These are phyloP conservation scores for Komagataella pastoris DNA, from an alignment of 805 yeast species.

Conservation along the genomic window DNA sequence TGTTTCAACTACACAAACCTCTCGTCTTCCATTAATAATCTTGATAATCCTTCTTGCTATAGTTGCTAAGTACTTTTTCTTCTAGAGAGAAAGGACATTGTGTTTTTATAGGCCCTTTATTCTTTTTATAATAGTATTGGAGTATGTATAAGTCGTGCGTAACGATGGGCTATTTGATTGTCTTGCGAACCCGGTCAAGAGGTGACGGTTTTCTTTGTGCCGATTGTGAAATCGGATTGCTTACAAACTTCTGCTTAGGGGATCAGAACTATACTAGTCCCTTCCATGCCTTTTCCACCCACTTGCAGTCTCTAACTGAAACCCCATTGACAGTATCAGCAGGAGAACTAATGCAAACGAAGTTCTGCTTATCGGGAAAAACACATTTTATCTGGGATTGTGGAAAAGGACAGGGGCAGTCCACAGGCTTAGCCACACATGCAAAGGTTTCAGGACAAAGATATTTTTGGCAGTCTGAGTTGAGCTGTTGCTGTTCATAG, in stretches of 20 bases:
- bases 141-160: background rate
- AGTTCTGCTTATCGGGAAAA: slow-evolving; percentile 51
- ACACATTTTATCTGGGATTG: slow-evolving; percentile 72
- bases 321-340: slow-evolving; percentile 21
- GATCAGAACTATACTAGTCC: slow-evolving; percentile 28
- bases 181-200: background rate
- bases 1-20: background rate
- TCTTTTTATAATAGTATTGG: background rate
- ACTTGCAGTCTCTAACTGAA: slow-evolving; percentile 70
- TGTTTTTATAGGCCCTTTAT: slow-evolving; percentile 1
- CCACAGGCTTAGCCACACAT: slow-evolving; percentile 57
- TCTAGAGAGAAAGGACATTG: background rate
- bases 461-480: slow-evolving; percentile 43
- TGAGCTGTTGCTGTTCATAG: slow-evolving; percentile 23
- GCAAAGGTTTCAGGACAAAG: slow-evolving; percentile 73
- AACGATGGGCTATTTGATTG: background rate
- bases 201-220: background rate
- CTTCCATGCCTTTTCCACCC: slow-evolving; percentile 63
- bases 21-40: background rate
- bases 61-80: background rate
- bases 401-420: slow-evolving; percentile 89
- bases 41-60: slow-evolving; percentile 1
- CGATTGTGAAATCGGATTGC: no score
- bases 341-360: slow-evolving; percentile 34
- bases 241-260: background rate